phyloP scores from a whole-genome alignment of 2,329 filamentous ascomycete species.

The Lomentospora prolificans region DNA sequence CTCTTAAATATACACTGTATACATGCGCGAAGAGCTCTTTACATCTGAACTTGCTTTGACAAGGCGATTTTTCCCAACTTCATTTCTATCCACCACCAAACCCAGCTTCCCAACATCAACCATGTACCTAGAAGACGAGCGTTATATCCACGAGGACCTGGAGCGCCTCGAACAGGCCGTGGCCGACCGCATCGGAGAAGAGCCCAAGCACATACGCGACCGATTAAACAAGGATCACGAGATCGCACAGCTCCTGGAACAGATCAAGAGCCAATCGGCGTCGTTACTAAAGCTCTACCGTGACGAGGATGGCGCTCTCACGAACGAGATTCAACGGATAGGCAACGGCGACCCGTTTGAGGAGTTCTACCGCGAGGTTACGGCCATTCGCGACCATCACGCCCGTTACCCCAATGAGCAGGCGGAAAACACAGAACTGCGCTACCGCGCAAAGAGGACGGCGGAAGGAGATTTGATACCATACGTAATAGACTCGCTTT shows the following conservation, averaged over 20 bases:
- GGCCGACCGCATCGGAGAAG: conserved; percentile 77
- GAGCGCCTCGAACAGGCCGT: conserved; percentile 93
- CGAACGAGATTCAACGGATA: conserved; percentile 74
- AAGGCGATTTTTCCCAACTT: background rate
- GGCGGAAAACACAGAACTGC: conserved; percentile 87
- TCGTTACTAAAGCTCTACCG: conserved; percentile 76
- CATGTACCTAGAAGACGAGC: conserved; percentile 87
- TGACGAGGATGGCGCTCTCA: conserved; percentile 61
- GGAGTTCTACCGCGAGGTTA: conserved; percentile 80
- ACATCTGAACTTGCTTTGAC: background rate
- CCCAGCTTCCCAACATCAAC: conserved; percentile 12
- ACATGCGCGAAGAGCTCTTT: background rate
- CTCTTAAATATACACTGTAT: background rate
- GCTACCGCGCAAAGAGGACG: conserved; percentile 65
- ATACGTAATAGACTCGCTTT: conserved; percentile 76
- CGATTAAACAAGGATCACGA: conserved; percentile 87
- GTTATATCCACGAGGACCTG: conserved; percentile 89
- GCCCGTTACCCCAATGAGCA: conserved; percentile 86
- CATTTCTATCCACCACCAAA: background rate
- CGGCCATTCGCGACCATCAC: conserved; percentile 78
- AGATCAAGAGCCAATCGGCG: conserved; percentile 78
- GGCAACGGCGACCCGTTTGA: conserved; percentile 80
- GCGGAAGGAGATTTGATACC: conserved; percentile 52
- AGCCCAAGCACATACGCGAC: conserved; percentile 84
- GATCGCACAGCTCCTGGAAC: conserved; percentile 72